Percentiles rank a stretch among this genome's conserved stretches.
Evolutionary conservation across 371 early-diverging fungal species (phyloP).

Genomic region (Mortierella sp.): DNA sequence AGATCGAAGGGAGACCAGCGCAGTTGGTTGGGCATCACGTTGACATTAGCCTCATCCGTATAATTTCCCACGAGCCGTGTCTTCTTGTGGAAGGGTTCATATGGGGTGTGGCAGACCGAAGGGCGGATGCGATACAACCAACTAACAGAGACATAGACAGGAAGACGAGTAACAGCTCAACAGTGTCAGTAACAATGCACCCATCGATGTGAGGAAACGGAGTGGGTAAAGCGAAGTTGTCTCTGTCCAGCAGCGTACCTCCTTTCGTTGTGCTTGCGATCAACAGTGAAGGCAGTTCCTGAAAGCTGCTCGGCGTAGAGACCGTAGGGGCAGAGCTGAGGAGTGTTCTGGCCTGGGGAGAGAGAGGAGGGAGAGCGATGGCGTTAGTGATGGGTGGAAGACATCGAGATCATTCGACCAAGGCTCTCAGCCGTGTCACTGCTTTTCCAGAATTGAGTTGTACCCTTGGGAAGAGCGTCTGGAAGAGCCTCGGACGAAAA

Average conservation of each 20-base stretch:
- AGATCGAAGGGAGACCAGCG: slow-evolving; percentile 95
- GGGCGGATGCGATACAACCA: slow-evolving; percentile 98
- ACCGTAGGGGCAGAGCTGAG: slow-evolving; percentile 90
- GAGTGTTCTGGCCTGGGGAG: slow-evolving; percentile 84
- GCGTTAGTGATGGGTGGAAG: background rate
- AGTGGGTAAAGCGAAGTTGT: no score
- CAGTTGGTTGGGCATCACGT: slow-evolving; percentile 87
- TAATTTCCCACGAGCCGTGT: slow-evolving; percentile 68
- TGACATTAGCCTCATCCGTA: slow-evolving; percentile 56
- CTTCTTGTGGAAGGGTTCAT: slow-evolving; percentile 55
- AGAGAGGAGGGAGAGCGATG: slow-evolving; percentile 2
- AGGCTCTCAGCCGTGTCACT: background rate
- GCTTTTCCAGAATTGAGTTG: background rate
- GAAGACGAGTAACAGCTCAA: no score
- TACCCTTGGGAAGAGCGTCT: slow-evolving; percentile 89
- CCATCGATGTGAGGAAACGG: no score
- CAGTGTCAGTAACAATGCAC: background rate
- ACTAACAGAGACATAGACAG: slow-evolving; percentile 50
- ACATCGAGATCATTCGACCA: background rate
- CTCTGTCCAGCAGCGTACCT: slow-evolving; percentile 60
- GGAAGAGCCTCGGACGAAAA: slow-evolving; percentile 87
- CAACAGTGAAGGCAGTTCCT: slow-evolving; percentile 95
- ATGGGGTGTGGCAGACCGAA: slow-evolving; percentile 89
- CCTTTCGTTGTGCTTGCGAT: slow-evolving; percentile 85
- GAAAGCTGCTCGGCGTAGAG: slow-evolving; percentile 96